A percentile compares a stretch with the other conserved stretches of the same genome.
Conservation (phyloP, 1,284 basidiomycete species). For the Ustilago crameri region DNA sequence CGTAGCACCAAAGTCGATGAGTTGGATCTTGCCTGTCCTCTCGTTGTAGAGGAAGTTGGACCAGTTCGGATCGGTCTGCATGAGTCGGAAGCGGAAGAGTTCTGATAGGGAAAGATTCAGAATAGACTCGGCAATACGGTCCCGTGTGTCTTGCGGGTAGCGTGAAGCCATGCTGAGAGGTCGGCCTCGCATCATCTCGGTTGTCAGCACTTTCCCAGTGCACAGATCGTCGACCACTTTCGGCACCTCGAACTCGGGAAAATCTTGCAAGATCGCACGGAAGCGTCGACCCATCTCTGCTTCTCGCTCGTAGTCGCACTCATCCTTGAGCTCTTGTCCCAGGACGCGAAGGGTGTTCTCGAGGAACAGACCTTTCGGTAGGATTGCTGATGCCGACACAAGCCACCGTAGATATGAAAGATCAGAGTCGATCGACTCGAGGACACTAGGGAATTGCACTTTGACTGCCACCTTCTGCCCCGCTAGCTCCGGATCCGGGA, state of each 20-base stretch:
- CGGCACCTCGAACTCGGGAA: slow-evolving; percentile 80
- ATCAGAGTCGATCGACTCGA: slow-evolving; percentile 85
- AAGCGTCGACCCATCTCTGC: slow-evolving; percentile 80
- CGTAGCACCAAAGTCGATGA: slow-evolving; percentile 97
- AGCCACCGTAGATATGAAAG: slow-evolving; percentile 86
- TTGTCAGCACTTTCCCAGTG: slow-evolving; percentile 85
- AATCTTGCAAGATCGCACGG: slow-evolving; percentile 58
- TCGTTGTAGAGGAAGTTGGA: slow-evolving; percentile 93
- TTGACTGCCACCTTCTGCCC: slow-evolving; percentile 80
- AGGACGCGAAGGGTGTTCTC: slow-evolving; percentile 84
- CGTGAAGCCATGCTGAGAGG: slow-evolving; percentile 78
- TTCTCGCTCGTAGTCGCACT: slow-evolving; percentile 92
- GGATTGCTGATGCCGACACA: slow-evolving; percentile 79
- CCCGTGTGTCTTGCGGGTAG: slow-evolving; percentile 76
- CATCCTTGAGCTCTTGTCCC: slow-evolving; percentile 89
- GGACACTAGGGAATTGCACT: slow-evolving; percentile 94
- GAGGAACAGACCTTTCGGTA: slow-evolving; percentile 86
- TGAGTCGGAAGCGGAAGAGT: slow-evolving; percentile 87
- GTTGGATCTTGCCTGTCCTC: slow-evolving; percentile 73
- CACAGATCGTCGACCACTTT: slow-evolving; percentile 81
- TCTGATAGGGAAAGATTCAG: slow-evolving; percentile 89
- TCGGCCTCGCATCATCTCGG: slow-evolving; percentile 84
- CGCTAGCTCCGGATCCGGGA: slow-evolving; percentile 45
- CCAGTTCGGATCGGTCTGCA: slow-evolving; percentile 99
- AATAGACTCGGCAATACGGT: slow-evolving; percentile 86